These are phyloP conservation scores for Aphanomyces stellatus DNA, from an alignment of 352 stramenopile species.

Conservation along the genomic window DNA sequence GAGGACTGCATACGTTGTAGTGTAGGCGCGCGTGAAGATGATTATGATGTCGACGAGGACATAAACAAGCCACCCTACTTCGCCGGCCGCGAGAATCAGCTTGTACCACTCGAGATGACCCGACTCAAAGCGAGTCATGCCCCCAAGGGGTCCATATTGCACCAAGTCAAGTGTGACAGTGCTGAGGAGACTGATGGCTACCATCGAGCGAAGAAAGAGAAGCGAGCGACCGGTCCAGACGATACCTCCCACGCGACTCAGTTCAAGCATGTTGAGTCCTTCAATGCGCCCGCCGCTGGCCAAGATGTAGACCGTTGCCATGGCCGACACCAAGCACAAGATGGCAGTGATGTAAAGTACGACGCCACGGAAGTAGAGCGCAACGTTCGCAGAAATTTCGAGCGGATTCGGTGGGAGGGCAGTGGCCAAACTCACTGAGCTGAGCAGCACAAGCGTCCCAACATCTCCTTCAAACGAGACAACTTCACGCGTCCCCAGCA, in stretches of 20 bases:
- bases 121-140: background rate
- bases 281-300: background rate
- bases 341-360: background rate
- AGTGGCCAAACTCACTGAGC: background rate
- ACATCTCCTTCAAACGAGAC: background rate
- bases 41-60: background rate
- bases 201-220: background rate
- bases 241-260: background rate
- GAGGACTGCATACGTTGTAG: background rate
- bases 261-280: constrained; percentile 4
- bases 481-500: background rate
- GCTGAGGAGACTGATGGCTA: background rate
- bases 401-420: too few species aligned
- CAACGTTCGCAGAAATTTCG: background rate
- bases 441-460: background rate
- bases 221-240: constrained; percentile 5
- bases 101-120: background rate
- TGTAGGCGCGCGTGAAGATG: background rate
- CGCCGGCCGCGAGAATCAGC: background rate
- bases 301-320: background rate
- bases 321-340: background rate
- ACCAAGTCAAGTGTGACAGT: background rate
- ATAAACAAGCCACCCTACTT: constrained; percentile 2
- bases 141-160: background rate
- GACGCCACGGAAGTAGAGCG: background rate